phyloP scores from a whole-genome alignment of 148 eudicot species.

The Dianthus caryophyllus region DNA sequence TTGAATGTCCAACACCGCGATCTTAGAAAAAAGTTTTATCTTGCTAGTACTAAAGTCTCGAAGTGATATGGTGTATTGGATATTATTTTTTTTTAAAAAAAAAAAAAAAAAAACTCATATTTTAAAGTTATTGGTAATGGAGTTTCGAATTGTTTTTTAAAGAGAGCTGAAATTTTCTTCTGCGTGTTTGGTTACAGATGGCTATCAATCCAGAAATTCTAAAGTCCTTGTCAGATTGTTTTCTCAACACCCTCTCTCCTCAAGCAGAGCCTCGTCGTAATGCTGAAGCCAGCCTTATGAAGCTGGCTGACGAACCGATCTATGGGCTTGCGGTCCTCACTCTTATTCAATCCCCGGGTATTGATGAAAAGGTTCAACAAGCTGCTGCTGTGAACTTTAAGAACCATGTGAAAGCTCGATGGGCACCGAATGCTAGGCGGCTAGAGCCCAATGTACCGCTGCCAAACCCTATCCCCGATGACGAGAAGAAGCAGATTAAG shows the following conservation, averaged over 20 bases:
- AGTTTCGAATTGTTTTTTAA: neutral
- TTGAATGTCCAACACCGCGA: too few relatives aligned
- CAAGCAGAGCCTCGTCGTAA: conserved; percentile 66
- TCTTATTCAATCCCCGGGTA: conserved; percentile 42
- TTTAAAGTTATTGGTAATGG: neutral
- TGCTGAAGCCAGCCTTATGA: conserved; percentile 62
- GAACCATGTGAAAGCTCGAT: conserved; percentile 69
- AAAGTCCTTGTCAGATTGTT: conserved; percentile 68
- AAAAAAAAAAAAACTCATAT: neutral
- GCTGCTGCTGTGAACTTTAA: conserved; percentile 91
- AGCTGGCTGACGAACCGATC: conserved; percentile 61
- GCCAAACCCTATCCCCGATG: conserved; percentile 38
- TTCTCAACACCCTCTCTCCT: conserved; percentile 79
- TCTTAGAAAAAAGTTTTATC: too few relatives aligned
- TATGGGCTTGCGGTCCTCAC: conserved; percentile 80
- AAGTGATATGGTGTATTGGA: neutral
- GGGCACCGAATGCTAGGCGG: conserved; percentile 43
- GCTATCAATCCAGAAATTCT: conserved; percentile 65
- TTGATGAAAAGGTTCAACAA: conserved; percentile 64
- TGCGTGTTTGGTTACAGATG: conserved; percentile 31
- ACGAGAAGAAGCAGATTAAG: conserved; percentile 78
- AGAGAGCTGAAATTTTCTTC: neutral
- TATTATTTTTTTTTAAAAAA: too few relatives aligned
- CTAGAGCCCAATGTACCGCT: conserved; percentile 25
- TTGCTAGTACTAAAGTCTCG: too few relatives aligned